A percentile compares a stretch with the other conserved stretches of the same genome.
Conservation (phyloP, 257 asterid species). For the Ilex aquifolium region DNA sequence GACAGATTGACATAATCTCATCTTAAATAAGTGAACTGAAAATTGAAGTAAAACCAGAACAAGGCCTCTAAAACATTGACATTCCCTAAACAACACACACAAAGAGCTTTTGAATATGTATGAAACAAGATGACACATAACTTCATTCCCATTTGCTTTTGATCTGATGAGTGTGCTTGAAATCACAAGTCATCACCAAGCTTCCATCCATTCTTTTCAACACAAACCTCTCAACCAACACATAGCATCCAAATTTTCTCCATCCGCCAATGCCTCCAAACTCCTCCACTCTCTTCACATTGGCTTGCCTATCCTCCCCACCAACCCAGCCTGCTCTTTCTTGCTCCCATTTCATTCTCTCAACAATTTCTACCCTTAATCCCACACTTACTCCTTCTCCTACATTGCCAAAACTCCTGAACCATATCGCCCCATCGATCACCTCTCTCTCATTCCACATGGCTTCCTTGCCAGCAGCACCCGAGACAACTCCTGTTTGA, state of each 20-base stretch:
- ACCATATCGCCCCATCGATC: neutral
- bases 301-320: constrained; percentile 1
- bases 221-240: constrained; percentile 6
- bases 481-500: neutral
- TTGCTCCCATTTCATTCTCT: constrained; percentile 1
- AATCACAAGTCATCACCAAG: constrained; percentile 1
- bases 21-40: too few relatives aligned
- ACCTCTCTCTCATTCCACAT: neutral
- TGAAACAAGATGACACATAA: too few relatives aligned
- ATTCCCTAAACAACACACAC: too few relatives aligned
- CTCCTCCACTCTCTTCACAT: constrained; percentile 5
- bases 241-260: constrained; percentile 7
- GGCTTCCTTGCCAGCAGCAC: neutral
- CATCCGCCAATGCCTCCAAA: neutral
- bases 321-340: constrained; percentile 3
- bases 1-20: too few relatives aligned
- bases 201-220: constrained; percentile 11
- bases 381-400: neutral
- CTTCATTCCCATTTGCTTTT: constrained; percentile 1
- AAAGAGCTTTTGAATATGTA: too few relatives aligned
- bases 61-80: too few relatives aligned
- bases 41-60: too few relatives aligned
- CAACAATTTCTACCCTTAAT: neutral
- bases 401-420: neutral
- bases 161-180: constrained; percentile 3